phyloP scores from a whole-genome alignment of 2,329 filamentous ascomycete genomes.

The Alternaria consortialis region DNA sequence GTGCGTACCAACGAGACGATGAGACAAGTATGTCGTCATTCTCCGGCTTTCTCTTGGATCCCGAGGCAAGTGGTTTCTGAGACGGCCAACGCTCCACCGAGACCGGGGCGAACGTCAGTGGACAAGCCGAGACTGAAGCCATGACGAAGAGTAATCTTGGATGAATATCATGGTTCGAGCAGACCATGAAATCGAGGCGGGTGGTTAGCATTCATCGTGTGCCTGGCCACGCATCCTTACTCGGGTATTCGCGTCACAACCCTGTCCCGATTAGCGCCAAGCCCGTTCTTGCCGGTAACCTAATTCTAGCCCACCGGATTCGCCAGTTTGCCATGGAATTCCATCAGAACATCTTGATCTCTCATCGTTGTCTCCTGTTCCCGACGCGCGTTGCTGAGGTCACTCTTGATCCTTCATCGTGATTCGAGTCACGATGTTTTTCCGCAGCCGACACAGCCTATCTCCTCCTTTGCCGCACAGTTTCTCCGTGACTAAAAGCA shows the following conservation, averaged over 20 bases:
- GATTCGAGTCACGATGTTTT: background rate
- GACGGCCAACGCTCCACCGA: constrained; percentile 3
- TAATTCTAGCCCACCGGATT: background rate
- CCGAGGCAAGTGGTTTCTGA: constrained; percentile 4
- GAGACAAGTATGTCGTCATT: constrained; percentile 27
- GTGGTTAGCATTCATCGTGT: background rate
- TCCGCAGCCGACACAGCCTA: background rate
- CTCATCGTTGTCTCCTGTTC: background rate
- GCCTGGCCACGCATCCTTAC: constrained; percentile 2
- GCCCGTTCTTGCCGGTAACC: constrained; percentile 1
- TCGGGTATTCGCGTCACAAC: background rate
- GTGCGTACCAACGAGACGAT: constrained; percentile 2
- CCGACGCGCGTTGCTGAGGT: constrained; percentile 5
- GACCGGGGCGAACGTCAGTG: background rate
- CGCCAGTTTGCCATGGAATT: background rate
- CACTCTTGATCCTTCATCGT: background rate
- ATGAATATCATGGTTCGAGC: background rate
- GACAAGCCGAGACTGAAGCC: background rate
- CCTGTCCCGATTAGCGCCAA: constrained; percentile 2
- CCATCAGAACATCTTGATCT: background rate
- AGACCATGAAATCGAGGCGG: background rate
- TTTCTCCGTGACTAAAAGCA: background rate
- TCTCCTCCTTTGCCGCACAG: background rate
- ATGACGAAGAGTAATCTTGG: constrained; percentile 8
- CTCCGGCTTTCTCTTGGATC: background rate